Conservation (phyloP, 192 early-diverging fungal genomes). For the Pilobolus umbonatus region DNA sequence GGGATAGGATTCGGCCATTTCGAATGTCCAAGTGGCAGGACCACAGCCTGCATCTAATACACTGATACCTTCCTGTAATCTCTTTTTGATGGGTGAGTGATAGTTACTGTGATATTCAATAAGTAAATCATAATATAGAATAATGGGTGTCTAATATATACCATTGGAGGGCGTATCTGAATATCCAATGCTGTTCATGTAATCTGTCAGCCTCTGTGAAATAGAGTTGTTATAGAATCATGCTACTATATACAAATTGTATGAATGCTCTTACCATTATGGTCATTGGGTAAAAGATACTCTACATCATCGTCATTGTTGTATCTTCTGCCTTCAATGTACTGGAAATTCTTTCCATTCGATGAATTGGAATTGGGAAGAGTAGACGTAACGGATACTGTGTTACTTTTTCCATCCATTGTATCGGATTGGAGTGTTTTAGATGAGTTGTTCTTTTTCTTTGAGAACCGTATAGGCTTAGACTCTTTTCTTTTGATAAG, state of each 20-base stretch:
- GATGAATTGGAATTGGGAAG: background rate
- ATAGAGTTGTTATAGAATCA: background rate
- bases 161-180: slow-evolving; percentile 16
- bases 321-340: slow-evolving; percentile 29
- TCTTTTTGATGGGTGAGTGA: slow-evolving; percentile 16
- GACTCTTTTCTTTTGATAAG: no score
- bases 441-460: no score
- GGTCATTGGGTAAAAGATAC: slow-evolving; percentile 48
- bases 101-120: slow-evolving; percentile 19
- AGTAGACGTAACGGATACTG: no score
- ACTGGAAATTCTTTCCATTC: slow-evolving; percentile 2
- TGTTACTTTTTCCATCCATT: no score
- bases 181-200: slow-evolving; percentile 23
- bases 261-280: slow-evolving; percentile 35
- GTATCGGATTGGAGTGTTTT: no score
- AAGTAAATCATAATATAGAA: background rate
- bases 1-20: slow-evolving; percentile 11
- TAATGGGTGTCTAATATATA: slow-evolving; percentile 1
- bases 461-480: no score
- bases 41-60: slow-evolving; percentile 31
- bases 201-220: slow-evolving; percentile 11
- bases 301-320: slow-evolving; percentile 32
- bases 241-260: background rate
- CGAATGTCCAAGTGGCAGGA: no score
- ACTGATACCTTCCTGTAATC: slow-evolving; percentile 17